Conservation (phyloP, 1,284 basidiomycete genomes). For the Tilletia indica region DNA sequence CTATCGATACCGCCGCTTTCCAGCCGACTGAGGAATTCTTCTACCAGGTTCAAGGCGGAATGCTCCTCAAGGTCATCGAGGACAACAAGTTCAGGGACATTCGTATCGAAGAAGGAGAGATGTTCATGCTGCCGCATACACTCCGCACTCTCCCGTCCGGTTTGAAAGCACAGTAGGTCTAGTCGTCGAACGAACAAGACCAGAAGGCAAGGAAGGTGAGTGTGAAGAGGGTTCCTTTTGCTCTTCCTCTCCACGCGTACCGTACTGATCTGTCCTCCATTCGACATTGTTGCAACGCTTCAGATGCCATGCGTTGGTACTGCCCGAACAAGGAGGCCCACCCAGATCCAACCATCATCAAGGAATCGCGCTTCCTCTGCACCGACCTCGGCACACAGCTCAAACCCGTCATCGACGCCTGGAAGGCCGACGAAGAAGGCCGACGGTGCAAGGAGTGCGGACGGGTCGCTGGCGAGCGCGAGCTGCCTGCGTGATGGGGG, state of each 20-base stretch:
- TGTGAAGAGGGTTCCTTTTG: not conserved
- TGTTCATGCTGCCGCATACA: conserved; percentile 90
- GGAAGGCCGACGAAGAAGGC: conserved; percentile 33
- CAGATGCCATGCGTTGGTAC: conserved; percentile 92
- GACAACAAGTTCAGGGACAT: conserved; percentile 81
- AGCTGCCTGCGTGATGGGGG: conserved; percentile 29
- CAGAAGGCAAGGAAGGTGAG: conserved; percentile 55
- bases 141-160: conserved; percentile 89
- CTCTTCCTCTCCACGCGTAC: not conserved
- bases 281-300: not conserved
- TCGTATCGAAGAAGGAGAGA: conserved; percentile 85
- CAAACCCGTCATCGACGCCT: conserved; percentile 73
- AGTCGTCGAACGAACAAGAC: conserved; percentile 88
- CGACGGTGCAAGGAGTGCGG: conserved; percentile 26
- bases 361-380: conserved; percentile 82
- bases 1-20: not conserved
- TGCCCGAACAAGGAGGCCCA: conserved; percentile 71
- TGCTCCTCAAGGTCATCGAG: conserved; percentile 83
- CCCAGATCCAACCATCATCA: conserved; percentile 73
- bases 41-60: conserved; percentile 60
- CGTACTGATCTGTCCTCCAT: not conserved
- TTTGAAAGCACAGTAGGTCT: conserved; percentile 87
- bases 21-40: conserved; percentile 53
- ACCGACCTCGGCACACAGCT: conserved; percentile 89
- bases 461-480: conserved; percentile 27